These are phyloP conservation scores for Aspergillus fischeri DNA, from an alignment of 2,329 filamentous ascomycete genomes.

Conservation along the genomic window DNA sequence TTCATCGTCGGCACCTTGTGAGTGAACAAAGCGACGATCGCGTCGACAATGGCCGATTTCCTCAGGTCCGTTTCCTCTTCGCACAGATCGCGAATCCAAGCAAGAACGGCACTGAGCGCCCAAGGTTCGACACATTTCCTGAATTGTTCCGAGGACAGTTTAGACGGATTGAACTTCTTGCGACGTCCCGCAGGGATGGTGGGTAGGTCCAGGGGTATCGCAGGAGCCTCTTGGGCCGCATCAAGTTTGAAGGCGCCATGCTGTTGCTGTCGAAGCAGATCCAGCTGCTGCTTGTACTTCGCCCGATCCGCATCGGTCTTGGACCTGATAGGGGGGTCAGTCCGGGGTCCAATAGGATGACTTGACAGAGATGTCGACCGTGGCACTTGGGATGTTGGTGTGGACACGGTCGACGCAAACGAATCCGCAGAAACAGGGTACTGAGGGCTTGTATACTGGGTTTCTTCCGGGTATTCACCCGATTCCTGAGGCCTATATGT, in stretches of 20 bases:
- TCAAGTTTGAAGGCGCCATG: constrained; percentile 48
- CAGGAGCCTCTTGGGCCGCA: constrained; percentile 39
- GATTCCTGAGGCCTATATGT: constrained; percentile 55
- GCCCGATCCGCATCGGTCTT: constrained; percentile 83
- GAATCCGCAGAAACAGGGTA: constrained; percentile 47
- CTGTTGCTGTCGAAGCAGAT: constrained; percentile 50
- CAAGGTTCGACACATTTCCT: constrained; percentile 83
- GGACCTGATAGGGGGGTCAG: constrained; percentile 79
- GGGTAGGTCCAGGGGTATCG: constrained; percentile 73
- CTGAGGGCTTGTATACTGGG: constrained; percentile 35
- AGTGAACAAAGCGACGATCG: constrained; percentile 82
- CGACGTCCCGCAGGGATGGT: constrained; percentile 74
- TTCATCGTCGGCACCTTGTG: constrained; percentile 98
- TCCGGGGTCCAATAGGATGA: constrained; percentile 73
- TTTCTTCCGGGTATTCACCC: constrained; percentile 35
- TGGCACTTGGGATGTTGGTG: constrained; percentile 48
- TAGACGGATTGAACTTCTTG: constrained; percentile 79
- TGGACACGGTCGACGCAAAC: constrained; percentile 45
- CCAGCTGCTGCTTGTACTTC: constrained; percentile 51
- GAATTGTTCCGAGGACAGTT: constrained; percentile 76
- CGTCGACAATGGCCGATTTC: constrained; percentile 79
- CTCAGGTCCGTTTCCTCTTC: constrained; percentile 88
- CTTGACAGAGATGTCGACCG: constrained; percentile 79
- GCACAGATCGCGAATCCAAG: constrained; percentile 83
- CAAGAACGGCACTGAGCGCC: constrained; percentile 82